These are phyloP conservation scores for Plasmodium falciparum DNA, from an alignment of 169 alveolate genomes.

Conservation along the genomic window DNA sequence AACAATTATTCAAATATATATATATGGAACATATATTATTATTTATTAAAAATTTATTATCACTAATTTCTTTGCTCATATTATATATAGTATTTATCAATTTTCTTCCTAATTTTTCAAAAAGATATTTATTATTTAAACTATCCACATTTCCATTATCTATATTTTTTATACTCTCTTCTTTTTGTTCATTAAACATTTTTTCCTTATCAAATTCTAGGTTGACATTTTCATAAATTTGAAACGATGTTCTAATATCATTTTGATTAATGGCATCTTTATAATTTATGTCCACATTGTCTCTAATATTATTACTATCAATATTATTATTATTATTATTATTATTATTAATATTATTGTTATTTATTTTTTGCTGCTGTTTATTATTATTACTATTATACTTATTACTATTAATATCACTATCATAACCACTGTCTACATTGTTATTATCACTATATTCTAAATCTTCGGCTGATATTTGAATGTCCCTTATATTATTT, in stretches of 20 bases:
- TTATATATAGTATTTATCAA: slow-evolving; percentile 23
- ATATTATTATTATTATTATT: background rate
- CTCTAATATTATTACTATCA: background rate
- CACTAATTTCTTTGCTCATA: slow-evolving; percentile 36
- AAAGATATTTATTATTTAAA: slow-evolving; percentile 9
- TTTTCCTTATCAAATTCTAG: slow-evolving; percentile 19
- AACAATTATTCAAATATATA: slow-evolving; percentile 18
- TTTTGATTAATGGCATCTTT: background rate
- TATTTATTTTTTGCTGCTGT: background rate
- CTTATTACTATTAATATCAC: background rate
- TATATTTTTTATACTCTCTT: slow-evolving; percentile 5
- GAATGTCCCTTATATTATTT: background rate
- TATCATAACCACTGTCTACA: background rate
- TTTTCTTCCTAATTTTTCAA: slow-evolving; percentile 19
- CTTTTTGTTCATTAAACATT: slow-evolving; percentile 7
- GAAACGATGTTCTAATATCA: background rate
- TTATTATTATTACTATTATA: background rate
- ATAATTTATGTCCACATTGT: no score
- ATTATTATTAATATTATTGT: background rate
- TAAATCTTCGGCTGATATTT: background rate
- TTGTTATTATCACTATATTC: background rate
- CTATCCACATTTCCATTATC: background rate
- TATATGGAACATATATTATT: slow-evolving; percentile 31
- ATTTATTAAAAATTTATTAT: slow-evolving; percentile 23
- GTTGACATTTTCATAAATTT: no score